A percentile compares a stretch with the other conserved stretches of the same genome.
These are phyloP conservation scores for Pelargonium nanum DNA, from an alignment of 345 rosid species.

Conservation along the genomic window DNA sequence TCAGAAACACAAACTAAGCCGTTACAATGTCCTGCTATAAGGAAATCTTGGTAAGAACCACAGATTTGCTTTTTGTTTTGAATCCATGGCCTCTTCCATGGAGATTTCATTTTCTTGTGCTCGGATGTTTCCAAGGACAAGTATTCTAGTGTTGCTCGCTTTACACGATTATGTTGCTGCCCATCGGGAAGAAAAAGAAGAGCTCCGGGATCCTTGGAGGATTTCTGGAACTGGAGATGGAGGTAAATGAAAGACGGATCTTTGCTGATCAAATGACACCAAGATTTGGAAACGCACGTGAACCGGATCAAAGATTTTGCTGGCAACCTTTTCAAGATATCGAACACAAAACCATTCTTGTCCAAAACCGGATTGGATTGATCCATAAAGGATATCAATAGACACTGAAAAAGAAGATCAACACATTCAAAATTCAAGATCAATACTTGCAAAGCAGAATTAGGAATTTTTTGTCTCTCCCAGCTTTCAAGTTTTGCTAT, in stretches of 20 bases:
- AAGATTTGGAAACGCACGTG: neutral
- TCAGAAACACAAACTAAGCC: neutral
- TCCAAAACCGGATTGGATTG: neutral
- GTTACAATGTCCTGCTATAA: neutral
- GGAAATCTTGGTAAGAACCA: neutral
- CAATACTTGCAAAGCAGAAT: too few species aligned
- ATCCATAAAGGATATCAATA: neutral
- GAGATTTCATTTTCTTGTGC: neutral
- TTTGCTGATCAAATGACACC: neutral
- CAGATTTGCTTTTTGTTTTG: neutral
- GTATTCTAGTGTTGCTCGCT: neutral
- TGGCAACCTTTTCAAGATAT: neutral
- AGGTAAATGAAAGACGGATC: neutral
- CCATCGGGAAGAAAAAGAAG: neutral
- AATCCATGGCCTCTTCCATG: neutral
- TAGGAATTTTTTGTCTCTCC: too few species aligned
- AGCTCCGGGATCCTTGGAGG: neutral
- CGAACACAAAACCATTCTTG: neutral
- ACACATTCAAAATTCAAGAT: too few species aligned
- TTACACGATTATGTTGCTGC: neutral
- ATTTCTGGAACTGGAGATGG: neutral
- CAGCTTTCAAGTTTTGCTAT: too few species aligned
- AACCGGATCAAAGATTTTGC: neutral
- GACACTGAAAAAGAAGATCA: too few species aligned
- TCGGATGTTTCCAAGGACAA: neutral